These are phyloP conservation scores for Carex arenaria DNA, from an alignment of 202 grass and related monocot species.

Conservation along the genomic window DNA sequence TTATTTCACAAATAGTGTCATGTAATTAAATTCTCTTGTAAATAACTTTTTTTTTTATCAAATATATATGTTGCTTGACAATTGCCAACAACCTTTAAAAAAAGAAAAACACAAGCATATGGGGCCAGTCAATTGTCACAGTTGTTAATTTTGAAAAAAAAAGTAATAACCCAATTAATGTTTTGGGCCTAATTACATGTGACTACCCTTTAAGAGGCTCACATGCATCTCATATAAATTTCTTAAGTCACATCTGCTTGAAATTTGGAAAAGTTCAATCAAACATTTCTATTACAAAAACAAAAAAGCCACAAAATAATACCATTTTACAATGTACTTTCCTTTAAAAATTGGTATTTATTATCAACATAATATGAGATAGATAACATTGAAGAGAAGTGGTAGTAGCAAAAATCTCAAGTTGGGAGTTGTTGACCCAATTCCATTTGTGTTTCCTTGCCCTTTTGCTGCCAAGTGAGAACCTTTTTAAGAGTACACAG, in stretches of 20 bases:
- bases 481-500: constrained; percentile 28
- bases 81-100: too few relatives aligned
- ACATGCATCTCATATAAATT: neutral
- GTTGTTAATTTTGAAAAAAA: too few relatives aligned
- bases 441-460: neutral
- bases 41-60: too few relatives aligned
- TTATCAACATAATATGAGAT: neutral
- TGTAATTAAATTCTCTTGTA: too few relatives aligned
- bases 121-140: too few relatives aligned
- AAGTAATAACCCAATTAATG: too few relatives aligned
- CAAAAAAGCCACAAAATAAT: neutral
- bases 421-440: neutral
- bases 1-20: too few relatives aligned
- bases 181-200: too few relatives aligned
- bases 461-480: constrained; percentile 33
- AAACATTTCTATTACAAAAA: neutral
- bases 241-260: neutral
- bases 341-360: neutral
- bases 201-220: too few relatives aligned
- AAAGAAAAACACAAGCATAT: too few relatives aligned
- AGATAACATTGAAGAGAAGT: neutral
- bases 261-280: neutral
- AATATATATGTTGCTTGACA: too few relatives aligned
- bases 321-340: neutral
- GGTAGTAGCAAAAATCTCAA: neutral